phyloP scores from a whole-genome alignment of 2,329 filamentous ascomycete genomes.

The Sporothrix curviconia region DNA sequence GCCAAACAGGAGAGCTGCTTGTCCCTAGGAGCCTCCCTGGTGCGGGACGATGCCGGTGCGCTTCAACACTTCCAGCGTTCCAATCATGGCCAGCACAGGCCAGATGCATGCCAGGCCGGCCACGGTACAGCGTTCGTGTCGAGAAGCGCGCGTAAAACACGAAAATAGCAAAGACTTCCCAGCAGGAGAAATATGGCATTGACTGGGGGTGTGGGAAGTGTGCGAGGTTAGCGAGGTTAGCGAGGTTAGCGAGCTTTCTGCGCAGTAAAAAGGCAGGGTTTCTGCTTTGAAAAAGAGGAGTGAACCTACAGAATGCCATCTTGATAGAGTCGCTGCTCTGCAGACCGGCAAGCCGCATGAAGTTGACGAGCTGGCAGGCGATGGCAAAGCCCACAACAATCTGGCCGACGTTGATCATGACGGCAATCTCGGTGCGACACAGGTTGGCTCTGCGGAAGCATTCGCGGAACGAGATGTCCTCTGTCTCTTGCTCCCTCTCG shows the following conservation, averaged over 20 bases:
- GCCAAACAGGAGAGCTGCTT: constrained; percentile 36
- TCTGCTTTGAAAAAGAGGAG: too few species aligned
- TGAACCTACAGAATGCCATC: constrained; percentile 25
- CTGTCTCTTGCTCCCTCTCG: constrained; percentile 42
- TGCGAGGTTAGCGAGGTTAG: too few species aligned
- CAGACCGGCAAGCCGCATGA: constrained; percentile 29
- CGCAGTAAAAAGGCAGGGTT: too few species aligned
- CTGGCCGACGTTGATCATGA: constrained; percentile 28
- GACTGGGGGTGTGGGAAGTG: constrained; percentile 10
- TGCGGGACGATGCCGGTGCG: constrained; percentile 27
- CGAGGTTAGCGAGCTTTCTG: too few species aligned
- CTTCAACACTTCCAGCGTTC: constrained; percentile 34
- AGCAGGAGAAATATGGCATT: constrained; percentile 27
- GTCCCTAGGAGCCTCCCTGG: constrained; percentile 29
- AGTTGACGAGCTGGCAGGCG: constrained; percentile 28
- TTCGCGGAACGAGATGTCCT: constrained; percentile 43
- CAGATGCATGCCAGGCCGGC: constrained; percentile 30
- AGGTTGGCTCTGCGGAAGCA: constrained; percentile 44
- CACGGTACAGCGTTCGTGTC: constrained; percentile 38
- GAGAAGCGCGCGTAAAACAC: constrained; percentile 35
- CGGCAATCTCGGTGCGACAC: constrained; percentile 49
- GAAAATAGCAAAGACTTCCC: constrained; percentile 39
- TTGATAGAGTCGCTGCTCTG: constrained; percentile 31
- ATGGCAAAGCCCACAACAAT: constrained; percentile 30
- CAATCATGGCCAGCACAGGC: constrained; percentile 34